Percentiles rank a stretch among this genome's conserved stretches.
Evolutionary conservation across 768 basidiomycete genomes (phyloP).

Genomic region (Clitopilus hobsonii): DNA sequence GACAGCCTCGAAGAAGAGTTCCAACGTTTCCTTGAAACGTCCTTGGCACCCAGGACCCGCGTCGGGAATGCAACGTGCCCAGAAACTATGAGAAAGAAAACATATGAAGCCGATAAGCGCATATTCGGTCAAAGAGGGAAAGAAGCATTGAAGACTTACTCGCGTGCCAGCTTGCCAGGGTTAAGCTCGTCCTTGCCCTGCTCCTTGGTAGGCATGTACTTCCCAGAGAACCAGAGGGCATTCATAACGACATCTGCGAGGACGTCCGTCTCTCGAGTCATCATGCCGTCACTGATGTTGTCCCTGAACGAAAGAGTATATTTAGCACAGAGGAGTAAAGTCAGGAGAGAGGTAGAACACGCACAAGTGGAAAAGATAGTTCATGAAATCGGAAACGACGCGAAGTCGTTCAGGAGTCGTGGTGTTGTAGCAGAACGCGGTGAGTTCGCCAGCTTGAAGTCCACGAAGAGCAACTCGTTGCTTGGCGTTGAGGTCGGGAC

Average conservation of each 20-base stretch:
- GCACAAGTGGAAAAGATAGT: slow-evolving; percentile 50
- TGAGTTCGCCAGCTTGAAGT: slow-evolving; percentile 62
- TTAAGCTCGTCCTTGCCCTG: slow-evolving; percentile 39
- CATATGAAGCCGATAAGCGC: neutral
- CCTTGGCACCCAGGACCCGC: slow-evolving; percentile 54
- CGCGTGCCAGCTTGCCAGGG: slow-evolving; percentile 61
- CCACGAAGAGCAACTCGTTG: slow-evolving; percentile 46
- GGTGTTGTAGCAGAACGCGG: slow-evolving; percentile 59
- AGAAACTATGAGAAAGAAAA: slow-evolving; percentile 44
- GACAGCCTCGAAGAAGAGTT: slow-evolving; percentile 66
- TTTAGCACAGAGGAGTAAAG: neutral
- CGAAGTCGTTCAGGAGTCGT: slow-evolving; percentile 53
- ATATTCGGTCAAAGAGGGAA: neutral
- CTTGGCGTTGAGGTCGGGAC: slow-evolving; percentile 39
- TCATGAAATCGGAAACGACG: slow-evolving; percentile 67
- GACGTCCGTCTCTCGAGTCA: slow-evolving; percentile 53
- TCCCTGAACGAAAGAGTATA: slow-evolving; percentile 34
- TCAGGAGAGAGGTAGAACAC: slow-evolving; percentile 14
- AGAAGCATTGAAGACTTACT: slow-evolving; percentile 47
- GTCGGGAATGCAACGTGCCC: slow-evolving; percentile 55
- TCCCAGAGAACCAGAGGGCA: slow-evolving; percentile 53
- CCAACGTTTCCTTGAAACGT: slow-evolving; percentile 69
- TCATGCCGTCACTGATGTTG: slow-evolving; percentile 78
- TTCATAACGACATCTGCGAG: slow-evolving; percentile 69
- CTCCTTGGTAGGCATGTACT: slow-evolving; percentile 44